These are phyloP conservation scores for Colletotrichum spaethianum DNA, from an alignment of 2,329 filamentous ascomycete species.

Conservation along the genomic window DNA sequence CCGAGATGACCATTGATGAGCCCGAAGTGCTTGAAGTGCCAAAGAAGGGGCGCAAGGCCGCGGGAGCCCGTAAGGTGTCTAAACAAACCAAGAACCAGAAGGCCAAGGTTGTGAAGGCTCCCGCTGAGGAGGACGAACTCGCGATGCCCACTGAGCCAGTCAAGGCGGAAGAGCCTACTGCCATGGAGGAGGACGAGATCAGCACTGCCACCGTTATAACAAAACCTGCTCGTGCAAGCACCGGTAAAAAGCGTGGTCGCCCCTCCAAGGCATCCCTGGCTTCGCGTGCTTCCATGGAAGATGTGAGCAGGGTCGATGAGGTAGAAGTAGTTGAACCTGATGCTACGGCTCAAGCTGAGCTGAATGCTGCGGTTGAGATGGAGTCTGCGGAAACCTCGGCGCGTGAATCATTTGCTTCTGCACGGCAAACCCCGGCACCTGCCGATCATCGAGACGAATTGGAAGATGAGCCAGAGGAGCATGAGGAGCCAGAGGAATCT, in stretches of 20 bases:
- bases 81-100: conserved; percentile 66
- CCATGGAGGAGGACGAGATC: conserved; percentile 53
- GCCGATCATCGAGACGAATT: conserved; percentile 4
- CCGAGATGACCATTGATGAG: conserved; percentile 57
- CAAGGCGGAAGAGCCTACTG: conserved; percentile 31
- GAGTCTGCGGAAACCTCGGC: conserved; percentile 34
- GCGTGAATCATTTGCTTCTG: conserved; percentile 36
- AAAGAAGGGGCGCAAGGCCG: conserved; percentile 69
- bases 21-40: conserved; percentile 59
- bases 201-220: conserved; percentile 61
- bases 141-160: conserved; percentile 38
- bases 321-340: conserved; percentile 18
- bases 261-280: conserved; percentile 50
- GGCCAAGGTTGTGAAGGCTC: conserved; percentile 51
- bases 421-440: conserved; percentile 39
- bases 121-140: conserved; percentile 44
- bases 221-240: conserved; percentile 29
- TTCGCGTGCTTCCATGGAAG: conserved; percentile 43
- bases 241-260: conserved; percentile 51
- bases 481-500: not conserved
- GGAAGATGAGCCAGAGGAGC: conserved; percentile 7
- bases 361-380: conserved; percentile 16
- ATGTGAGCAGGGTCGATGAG: conserved; percentile 15
- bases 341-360: not conserved
- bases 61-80: conserved; percentile 63